phyloP scores from a whole-genome alignment of 495 filamentous ascomycete species.

The Neurospora sp. region DNA sequence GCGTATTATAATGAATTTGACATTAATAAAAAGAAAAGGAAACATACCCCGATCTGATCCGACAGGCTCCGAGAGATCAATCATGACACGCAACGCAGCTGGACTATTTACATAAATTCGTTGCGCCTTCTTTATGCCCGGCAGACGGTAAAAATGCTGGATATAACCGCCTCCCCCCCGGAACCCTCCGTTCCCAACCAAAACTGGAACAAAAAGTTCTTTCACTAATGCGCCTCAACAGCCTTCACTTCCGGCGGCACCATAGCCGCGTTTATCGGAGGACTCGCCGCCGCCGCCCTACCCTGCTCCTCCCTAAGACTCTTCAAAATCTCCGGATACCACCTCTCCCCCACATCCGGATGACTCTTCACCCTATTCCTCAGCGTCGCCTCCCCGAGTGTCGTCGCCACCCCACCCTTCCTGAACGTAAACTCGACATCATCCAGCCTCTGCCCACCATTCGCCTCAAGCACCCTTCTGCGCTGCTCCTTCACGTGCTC shows the following conservation, averaged over 20 bases:
- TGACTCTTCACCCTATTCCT: slow-evolving; percentile 85
- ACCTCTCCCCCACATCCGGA: slow-evolving; percentile 78
- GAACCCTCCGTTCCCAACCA: not conserved
- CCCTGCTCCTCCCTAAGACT: slow-evolving; percentile 39
- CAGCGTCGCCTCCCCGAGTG: slow-evolving; percentile 73
- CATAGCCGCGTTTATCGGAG: no score
- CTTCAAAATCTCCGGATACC: slow-evolving; percentile 64
- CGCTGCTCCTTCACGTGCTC: slow-evolving; percentile 50
- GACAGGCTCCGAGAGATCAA: not conserved
- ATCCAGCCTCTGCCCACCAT: slow-evolving; percentile 42
- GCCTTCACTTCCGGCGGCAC: not conserved
- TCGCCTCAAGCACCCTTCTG: slow-evolving; percentile 37
- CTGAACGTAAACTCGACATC: slow-evolving; percentile 76
- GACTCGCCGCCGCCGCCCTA: slow-evolving; percentile 8
- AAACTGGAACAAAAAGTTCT: no score
- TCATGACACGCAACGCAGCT: not conserved
- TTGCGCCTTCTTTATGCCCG: not conserved
- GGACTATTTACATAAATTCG: not conserved
- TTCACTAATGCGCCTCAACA: slow-evolving; percentile 18
- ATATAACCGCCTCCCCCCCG: not conserved
- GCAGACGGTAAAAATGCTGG: not conserved
- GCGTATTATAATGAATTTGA: not conserved
- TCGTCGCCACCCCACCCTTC: slow-evolving; percentile 47
- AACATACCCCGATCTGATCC: not conserved
- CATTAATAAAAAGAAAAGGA: not conserved